Evolutionary conservation across 2,329 filamentous ascomycete genomes (phyloP), one percentile per base, ranked within the genome.

Genomic region (Cladorrhinum sp.): DNA sequence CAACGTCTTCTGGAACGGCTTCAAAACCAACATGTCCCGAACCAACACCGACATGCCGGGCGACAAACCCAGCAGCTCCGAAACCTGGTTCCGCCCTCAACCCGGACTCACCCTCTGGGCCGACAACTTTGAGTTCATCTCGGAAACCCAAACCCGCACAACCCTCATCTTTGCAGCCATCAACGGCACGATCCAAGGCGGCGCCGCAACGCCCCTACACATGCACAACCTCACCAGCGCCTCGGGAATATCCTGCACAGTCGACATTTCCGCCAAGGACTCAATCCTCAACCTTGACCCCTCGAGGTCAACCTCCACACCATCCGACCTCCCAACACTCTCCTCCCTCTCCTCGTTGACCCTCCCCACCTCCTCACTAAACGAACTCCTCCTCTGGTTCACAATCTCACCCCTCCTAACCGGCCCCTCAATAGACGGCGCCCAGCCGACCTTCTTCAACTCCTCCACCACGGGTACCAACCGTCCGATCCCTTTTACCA

Each of bases 371-470:
- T 2, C 46, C 28, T 14, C 60, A 4, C 42, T 67, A 55, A 69
- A 69, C 55, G 66, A 69, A 30, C 59, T 69, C 26, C 63, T 68
- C 21, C 64, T 68, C 46, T 69, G 67, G 67, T 65, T 69, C 49
- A 60, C 67, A 53, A 58, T 65, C 39, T 60, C 67, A 9, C 66
- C 67, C 2, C 51, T 67, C 20, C 33, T 69, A 14, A 52, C 60
- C 16, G 60, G 62, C n/a, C 14, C 51, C 55, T 64, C 63, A 54
- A 60, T 68, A 6, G 64, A 66, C 48, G 67, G 66, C 30, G 60
- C 60, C 2, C 67, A 69, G 23, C 66, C 67, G 48, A 64, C 64
- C 48, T 67, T 69, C 55, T 60, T 55, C 63, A 67, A 68, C 61
- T 65, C 61, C 1, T 57, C 62, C 49, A 6, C 52, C 18, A 64